These are phyloP conservation scores for Mycena olivaceomarginata DNA, from an alignment of 768 basidiomycete species.

Conservation along the genomic window DNA sequence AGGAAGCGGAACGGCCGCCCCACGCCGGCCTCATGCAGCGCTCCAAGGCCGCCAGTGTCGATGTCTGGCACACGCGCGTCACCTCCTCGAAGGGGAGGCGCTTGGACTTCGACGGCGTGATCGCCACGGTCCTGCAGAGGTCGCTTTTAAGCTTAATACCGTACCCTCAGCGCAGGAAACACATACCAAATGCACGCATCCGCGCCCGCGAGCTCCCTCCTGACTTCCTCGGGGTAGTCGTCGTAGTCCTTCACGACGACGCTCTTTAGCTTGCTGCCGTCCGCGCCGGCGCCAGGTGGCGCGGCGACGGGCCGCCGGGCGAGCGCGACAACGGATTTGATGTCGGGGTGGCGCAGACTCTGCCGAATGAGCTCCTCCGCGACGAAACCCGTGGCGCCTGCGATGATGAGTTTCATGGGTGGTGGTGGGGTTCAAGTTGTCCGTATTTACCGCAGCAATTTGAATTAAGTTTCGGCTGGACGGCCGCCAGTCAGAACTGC, in stretches of 20 bases:
- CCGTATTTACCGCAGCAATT: no score
- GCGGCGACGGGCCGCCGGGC: not conserved
- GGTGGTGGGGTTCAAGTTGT: not conserved
- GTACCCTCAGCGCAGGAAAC: not conserved
- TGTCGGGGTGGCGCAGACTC: not conserved
- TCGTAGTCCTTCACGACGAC: not conserved
- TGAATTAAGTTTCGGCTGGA: no score
- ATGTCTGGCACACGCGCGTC: not conserved
- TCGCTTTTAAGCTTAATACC: no score
- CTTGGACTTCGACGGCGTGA: not conserved
- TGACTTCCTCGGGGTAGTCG: constrained; percentile 3
- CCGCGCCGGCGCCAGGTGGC: not conserved
- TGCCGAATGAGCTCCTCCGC: not conserved
- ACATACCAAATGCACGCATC: constrained; percentile 4
- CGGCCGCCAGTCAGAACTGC: no score
- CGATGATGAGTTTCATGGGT: constrained; percentile 12
- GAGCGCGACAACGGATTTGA: not conserved
- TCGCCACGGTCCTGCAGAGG: constrained; percentile 2
- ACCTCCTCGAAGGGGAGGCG: not conserved
- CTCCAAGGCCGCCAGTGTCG: not conserved
- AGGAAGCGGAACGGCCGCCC: not conserved
- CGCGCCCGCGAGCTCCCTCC: not conserved
- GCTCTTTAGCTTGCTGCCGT: constrained; percentile 1
- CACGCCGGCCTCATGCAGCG: not conserved
- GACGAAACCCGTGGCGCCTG: not conserved